These are phyloP conservation scores for Actinomortierella wolfii DNA, from an alignment of 371 early-diverging fungal species.

Conservation along the genomic window DNA sequence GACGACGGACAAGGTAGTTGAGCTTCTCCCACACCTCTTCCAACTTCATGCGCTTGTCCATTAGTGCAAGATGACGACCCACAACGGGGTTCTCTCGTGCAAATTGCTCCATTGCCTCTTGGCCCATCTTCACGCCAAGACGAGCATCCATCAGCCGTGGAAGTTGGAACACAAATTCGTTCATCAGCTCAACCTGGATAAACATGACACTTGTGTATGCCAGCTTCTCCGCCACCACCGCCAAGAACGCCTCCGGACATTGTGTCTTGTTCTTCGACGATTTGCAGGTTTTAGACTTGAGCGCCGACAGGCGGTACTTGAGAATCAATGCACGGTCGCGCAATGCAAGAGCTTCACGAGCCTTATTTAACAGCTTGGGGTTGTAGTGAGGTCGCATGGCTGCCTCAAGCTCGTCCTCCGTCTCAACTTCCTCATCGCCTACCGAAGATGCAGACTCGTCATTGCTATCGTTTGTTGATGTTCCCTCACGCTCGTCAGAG, in stretches of 20 bases:
- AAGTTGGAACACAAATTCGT: conserved; percentile 97
- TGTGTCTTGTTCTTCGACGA: conserved; percentile 77
- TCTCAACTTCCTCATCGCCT: conserved; percentile 23
- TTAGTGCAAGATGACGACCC: conserved; percentile 80
- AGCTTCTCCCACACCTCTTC: conserved; percentile 80
- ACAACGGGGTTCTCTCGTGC: conserved; percentile 90
- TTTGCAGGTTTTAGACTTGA: conserved; percentile 81
- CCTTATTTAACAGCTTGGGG: conserved; percentile 78
- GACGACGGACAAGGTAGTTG: conserved; percentile 66
- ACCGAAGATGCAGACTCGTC: conserved; percentile 6
- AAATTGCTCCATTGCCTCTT: conserved; percentile 80
- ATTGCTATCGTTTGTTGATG: conserved; percentile 1
- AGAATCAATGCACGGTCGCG: conserved; percentile 78
- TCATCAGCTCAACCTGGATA: conserved; percentile 93
- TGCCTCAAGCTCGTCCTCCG: conserved; percentile 41
- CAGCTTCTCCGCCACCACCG: conserved; percentile 90
- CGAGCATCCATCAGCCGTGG: conserved; percentile 92
- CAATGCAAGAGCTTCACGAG: conserved; percentile 77
- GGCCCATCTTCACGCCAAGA: conserved; percentile 68
- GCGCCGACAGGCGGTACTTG: conserved; percentile 78
- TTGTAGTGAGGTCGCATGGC: conserved; percentile 57
- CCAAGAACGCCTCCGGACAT: conserved; percentile 93
- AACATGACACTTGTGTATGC: conserved; percentile 95
- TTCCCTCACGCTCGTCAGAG: too few species aligned
- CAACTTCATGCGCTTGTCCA: conserved; percentile 82